phyloP scores from a whole-genome alignment of 345 rosid species.

The Arabidopsis arenosa region DNA sequence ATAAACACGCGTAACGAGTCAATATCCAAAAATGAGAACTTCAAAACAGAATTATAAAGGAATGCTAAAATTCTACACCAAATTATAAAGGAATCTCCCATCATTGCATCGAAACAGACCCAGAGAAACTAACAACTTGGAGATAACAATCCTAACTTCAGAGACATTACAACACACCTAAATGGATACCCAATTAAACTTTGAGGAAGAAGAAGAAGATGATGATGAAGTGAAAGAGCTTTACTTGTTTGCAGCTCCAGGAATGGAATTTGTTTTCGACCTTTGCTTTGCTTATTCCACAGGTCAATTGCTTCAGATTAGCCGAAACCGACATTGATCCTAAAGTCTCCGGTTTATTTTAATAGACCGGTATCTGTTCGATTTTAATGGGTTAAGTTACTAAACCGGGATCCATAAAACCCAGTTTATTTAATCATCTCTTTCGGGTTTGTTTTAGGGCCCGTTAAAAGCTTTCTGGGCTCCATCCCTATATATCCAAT shows the following conservation, averaged over 20 bases:
- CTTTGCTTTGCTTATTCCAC: constrained; percentile 26
- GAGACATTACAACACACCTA: constrained; percentile 12
- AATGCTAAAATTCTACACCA: not conserved
- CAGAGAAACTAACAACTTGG: constrained; percentile 17
- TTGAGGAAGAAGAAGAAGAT: constrained; percentile 15
- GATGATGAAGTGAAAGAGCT: constrained; percentile 33
- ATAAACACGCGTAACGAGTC: not conserved
- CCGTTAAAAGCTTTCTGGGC: too few species aligned
- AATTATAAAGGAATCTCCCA: not conserved
- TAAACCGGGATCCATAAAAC: constrained; percentile 4
- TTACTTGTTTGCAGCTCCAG: constrained; percentile 30
- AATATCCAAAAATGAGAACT: not conserved
- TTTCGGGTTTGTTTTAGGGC: not conserved
- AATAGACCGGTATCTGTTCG: not conserved
- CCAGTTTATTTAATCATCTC: not conserved
- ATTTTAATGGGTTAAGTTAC: not conserved
- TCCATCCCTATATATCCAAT: too few species aligned
- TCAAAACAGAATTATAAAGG: not conserved
- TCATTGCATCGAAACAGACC: constrained; percentile 18
- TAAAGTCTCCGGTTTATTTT: not conserved
- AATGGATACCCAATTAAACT: constrained; percentile 2
- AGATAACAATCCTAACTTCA: constrained; percentile 9
- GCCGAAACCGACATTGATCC: constrained; percentile 14
- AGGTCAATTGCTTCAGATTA: constrained; percentile 25
- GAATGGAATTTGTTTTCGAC: constrained; percentile 33